Evolutionary conservation across 495 filamentous ascomycete species (phyloP).

Genomic region (Podospora conica): DNA sequence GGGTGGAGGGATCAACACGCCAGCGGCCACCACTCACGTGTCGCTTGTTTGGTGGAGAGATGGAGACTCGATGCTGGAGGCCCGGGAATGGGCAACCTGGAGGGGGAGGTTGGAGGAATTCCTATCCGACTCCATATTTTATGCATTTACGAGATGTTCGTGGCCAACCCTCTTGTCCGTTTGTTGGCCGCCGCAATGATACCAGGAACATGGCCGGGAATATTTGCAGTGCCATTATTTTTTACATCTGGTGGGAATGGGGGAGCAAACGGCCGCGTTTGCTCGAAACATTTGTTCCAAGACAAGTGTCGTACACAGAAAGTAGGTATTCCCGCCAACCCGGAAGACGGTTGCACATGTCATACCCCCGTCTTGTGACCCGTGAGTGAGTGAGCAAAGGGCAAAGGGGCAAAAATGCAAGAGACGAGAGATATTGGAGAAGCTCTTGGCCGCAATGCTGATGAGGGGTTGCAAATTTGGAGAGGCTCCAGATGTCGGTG

Average conservation of each 20-base stretch:
- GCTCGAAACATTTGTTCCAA: background rate
- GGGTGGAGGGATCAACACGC: too few relatives aligned
- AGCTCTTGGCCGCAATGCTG: background rate
- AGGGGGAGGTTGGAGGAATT: background rate
- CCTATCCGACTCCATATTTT: background rate
- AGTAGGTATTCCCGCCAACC: background rate
- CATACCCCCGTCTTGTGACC: background rate
- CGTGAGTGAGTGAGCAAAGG: background rate
- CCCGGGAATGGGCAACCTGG: too few relatives aligned
- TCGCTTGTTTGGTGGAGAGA: background rate
- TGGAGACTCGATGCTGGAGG: too few relatives aligned
- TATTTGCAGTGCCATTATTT: background rate
- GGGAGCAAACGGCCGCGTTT: background rate
- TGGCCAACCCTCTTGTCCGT: background rate
- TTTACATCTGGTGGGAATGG: background rate
- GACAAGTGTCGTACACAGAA: background rate
- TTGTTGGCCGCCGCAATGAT: background rate
- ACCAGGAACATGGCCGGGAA: too few relatives aligned
- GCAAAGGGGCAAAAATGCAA: background rate
- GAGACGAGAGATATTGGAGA: background rate
- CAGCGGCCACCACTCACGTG: background rate
- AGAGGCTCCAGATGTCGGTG: background rate
- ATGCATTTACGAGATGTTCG: background rate
- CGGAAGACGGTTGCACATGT: background rate
- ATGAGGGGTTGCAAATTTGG: background rate